These are phyloP conservation scores for Daldinia vernicosa DNA, from an alignment of 495 filamentous ascomycete genomes.

Conservation along the genomic window DNA sequence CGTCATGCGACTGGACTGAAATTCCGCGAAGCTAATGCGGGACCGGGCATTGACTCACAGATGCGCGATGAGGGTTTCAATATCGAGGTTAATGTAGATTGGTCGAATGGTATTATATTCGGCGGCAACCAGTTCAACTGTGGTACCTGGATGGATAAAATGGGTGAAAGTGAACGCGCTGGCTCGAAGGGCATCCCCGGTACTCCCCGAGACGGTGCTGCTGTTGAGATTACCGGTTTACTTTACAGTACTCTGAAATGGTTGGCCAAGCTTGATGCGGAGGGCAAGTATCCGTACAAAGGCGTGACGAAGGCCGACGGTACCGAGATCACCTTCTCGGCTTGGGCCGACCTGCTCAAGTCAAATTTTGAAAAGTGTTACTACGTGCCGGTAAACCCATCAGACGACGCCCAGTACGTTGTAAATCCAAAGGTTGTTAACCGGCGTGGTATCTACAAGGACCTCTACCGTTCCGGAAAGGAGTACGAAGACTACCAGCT, in stretches of 20 bases:
- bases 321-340: conserved; percentile 71
- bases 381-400: conserved; percentile 75
- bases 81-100: conserved; percentile 88
- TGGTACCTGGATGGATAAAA: conserved; percentile 99
- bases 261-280: conserved; percentile 70
- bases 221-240: conserved; percentile 93
- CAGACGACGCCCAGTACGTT: conserved; percentile 78
- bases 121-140: conserved; percentile 95
- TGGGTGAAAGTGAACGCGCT: conserved; percentile 95
- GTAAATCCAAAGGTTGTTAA: conserved; percentile 82
- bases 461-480: conserved; percentile 89
- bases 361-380: conserved; percentile 89
- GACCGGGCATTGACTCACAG: conserved; percentile 83
- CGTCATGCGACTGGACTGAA: conserved; percentile 88
- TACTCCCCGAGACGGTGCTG: conserved; percentile 93
- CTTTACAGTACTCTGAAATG: conserved; percentile 88
- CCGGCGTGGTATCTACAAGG: conserved; percentile 96
- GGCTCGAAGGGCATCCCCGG: conserved; percentile 94
- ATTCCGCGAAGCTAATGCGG: conserved; percentile 95
- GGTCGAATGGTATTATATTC: conserved; percentile 91
- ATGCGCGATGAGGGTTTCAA: conserved; percentile 95
- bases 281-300: conserved; percentile 73
- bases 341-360: conserved; percentile 86
- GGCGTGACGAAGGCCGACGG: conserved; percentile 72
- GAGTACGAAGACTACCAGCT: conserved; percentile 98